Conservation (phyloP, 805 yeast genomes). For the Saturnispora galanensis region DNA sequence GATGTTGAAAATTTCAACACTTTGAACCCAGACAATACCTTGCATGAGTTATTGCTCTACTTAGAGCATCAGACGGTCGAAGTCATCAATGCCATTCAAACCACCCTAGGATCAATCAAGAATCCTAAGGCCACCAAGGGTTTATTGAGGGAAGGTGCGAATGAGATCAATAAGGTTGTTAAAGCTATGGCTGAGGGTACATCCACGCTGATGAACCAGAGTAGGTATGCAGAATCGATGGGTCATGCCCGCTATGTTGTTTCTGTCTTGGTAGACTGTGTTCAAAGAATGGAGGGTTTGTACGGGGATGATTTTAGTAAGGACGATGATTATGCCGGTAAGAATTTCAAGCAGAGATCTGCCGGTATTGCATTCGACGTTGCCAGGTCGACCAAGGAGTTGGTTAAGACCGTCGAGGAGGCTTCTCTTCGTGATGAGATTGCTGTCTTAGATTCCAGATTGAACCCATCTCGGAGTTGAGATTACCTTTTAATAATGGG, state of each 20-base stretch:
- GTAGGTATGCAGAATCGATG: constrained; percentile 72
- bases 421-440: constrained; percentile 84
- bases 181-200: constrained; percentile 87
- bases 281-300: constrained; percentile 67
- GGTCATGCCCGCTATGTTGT: constrained; percentile 92
- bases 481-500: not conserved
- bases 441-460: constrained; percentile 64
- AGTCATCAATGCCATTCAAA: constrained; percentile 83
- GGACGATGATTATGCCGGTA: constrained; percentile 67
- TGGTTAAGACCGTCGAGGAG: constrained; percentile 93
- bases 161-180: constrained; percentile 69
- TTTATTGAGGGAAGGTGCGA: constrained; percentile 59
- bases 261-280: constrained; percentile 75
- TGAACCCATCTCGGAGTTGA: constrained; percentile 16
- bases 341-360: constrained; percentile 81
- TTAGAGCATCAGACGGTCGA: constrained; percentile 90
- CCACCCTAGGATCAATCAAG: constrained; percentile 65
- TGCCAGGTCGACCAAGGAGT: constrained; percentile 91
- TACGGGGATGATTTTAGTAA: constrained; percentile 35
- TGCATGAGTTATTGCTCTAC: constrained; percentile 72
- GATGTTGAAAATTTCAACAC: constrained; percentile 70
- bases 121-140: constrained; percentile 70
- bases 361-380: constrained; percentile 96
- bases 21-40: constrained; percentile 79
- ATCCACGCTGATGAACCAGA: constrained; percentile 76